Base-by-base conservation (phyloP, 2,329 filamentous ascomycete species). In the Pseudogymnoascus sp. region DNA sequence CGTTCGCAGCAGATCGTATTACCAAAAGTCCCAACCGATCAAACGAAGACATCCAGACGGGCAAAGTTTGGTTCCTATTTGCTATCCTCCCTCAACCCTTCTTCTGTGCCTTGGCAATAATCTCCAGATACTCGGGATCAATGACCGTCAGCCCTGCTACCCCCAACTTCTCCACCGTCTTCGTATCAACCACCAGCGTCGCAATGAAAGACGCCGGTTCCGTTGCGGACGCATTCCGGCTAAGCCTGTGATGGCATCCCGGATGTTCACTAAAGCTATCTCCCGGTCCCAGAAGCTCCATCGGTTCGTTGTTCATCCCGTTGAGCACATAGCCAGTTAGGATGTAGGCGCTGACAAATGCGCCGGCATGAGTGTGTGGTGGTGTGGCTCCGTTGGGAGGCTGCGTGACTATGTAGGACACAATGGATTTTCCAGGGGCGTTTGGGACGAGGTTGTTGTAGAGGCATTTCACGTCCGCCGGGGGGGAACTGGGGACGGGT, bases 201-300 rank as follows among this genome's bases (percentile, higher is more conserved):
- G 74, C 79, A 4, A 79, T 64, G 26, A 78, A 66, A 26, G 67
- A 72, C 1, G 75, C 73, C 0, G 71, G 67, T 62, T 79, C 74
- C 0, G 72, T 77, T 3, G 70, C 65, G 63, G 78, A 79, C 1
- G 71, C 71, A 66, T 81, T 81, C 16, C 78, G 75, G 16, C 76
- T 77, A 10, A 80, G 75, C 4, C 74, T 75, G 62, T 82, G 79
- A 51, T 80, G 77, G n/a, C 80, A 82, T 0, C 78, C 77, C 0
- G 79, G 79, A 2, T 74, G 71, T 68, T 82, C 79, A 21, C 73
- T 74, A 68, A 77, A 81, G 7, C 69, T 75, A 8, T 77, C 75
- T 0, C 78, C 79, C 0, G 71, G 64, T 21, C 64, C 62, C 6
- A 64, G 64, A 1, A 77, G 68, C 47, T 72, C 69, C 26, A 79